These are phyloP conservation scores for Phytophthora chlamydospora DNA, from an alignment of 352 stramenopile genomes.

Conservation along the genomic window DNA sequence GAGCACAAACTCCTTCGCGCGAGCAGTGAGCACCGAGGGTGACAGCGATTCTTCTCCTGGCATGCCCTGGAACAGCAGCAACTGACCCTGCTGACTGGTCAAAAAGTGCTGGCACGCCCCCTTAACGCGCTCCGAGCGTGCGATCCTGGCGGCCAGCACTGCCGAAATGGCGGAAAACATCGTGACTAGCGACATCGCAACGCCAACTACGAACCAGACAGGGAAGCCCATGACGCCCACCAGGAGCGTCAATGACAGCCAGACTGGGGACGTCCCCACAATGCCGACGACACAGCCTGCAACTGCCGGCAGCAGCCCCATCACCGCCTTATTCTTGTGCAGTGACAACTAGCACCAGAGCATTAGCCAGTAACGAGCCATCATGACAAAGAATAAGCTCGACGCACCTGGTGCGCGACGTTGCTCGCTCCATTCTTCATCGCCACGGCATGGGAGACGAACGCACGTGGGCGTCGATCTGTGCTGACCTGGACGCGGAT, in stretches of 20 bases:
- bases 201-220: slow-evolving; percentile 58
- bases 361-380: slow-evolving; percentile 2
- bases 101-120: slow-evolving; percentile 47
- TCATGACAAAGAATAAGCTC: neutral
- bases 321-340: slow-evolving; percentile 61
- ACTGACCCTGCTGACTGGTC: slow-evolving; percentile 60
- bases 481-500: slow-evolving; percentile 49
- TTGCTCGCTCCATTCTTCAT: slow-evolving; percentile 44
- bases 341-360: slow-evolving; percentile 47
- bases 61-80: slow-evolving; percentile 64
- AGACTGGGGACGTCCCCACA: slow-evolving; percentile 55
- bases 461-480: slow-evolving; percentile 48
- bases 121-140: slow-evolving; percentile 56
- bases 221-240: slow-evolving; percentile 65
- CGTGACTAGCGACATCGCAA: slow-evolving; percentile 50
- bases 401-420: slow-evolving; percentile 50
- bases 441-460: slow-evolving; percentile 45
- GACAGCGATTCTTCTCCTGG: slow-evolving; percentile 40
- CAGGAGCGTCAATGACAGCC: slow-evolving; percentile 61
- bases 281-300: slow-evolving; percentile 52
- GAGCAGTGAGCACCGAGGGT: slow-evolving; percentile 36
- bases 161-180: slow-evolving; percentile 59
- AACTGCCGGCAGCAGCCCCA: slow-evolving; percentile 56
- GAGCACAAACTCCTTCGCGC: slow-evolving; percentile 51
- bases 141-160: slow-evolving; percentile 52